These are phyloP conservation scores for Papiliotrema nemorosa DNA, from an alignment of 1,284 basidiomycete species.

Conservation along the genomic window DNA sequence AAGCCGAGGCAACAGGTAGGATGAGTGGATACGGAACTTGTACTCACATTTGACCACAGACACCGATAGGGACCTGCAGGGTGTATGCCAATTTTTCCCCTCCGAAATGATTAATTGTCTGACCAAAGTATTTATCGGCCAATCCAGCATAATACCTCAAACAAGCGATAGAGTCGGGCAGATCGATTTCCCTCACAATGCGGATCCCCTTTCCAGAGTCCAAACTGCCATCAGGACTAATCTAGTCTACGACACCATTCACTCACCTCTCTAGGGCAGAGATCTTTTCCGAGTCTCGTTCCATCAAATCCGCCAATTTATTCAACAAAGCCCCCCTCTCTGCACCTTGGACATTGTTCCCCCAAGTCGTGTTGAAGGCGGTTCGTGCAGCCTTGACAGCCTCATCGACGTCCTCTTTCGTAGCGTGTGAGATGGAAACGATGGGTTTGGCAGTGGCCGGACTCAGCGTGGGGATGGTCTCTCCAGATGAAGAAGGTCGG, in stretches of 20 bases:
- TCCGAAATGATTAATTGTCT: slow-evolving; percentile 40
- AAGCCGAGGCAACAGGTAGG: not conserved
- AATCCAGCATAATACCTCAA: slow-evolving; percentile 71
- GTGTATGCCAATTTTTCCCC: slow-evolving; percentile 76
- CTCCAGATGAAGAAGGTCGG: slow-evolving; percentile 18
- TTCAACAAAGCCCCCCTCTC: slow-evolving; percentile 73
- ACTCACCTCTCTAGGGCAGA: slow-evolving; percentile 65
- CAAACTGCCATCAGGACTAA: slow-evolving; percentile 55
- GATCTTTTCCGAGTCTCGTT: slow-evolving; percentile 65
- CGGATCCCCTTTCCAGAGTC: slow-evolving; percentile 82
- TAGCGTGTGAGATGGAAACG: slow-evolving; percentile 31
- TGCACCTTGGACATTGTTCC: slow-evolving; percentile 77
- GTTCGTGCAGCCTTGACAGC: slow-evolving; percentile 78
- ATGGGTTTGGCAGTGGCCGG: slow-evolving; percentile 57
- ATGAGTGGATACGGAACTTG: not conserved
- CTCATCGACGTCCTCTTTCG: slow-evolving; percentile 65
- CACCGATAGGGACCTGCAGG: slow-evolving; percentile 87
- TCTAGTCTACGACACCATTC: too few species aligned
- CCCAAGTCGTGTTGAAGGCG: slow-evolving; percentile 82
- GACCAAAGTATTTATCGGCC: slow-evolving; percentile 64
- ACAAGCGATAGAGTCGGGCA: slow-evolving; percentile 74
- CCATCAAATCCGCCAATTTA: slow-evolving; percentile 88
- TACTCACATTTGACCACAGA: slow-evolving; percentile 79
- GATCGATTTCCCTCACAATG: slow-evolving; percentile 80
- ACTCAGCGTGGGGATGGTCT: slow-evolving; percentile 28